Percentiles rank a stretch among this genome's conserved stretches.
Evolutionary conservation across 139 green algal genomes (phyloP).

Genomic region (Auxenochlorella pyrenoidosa): DNA sequence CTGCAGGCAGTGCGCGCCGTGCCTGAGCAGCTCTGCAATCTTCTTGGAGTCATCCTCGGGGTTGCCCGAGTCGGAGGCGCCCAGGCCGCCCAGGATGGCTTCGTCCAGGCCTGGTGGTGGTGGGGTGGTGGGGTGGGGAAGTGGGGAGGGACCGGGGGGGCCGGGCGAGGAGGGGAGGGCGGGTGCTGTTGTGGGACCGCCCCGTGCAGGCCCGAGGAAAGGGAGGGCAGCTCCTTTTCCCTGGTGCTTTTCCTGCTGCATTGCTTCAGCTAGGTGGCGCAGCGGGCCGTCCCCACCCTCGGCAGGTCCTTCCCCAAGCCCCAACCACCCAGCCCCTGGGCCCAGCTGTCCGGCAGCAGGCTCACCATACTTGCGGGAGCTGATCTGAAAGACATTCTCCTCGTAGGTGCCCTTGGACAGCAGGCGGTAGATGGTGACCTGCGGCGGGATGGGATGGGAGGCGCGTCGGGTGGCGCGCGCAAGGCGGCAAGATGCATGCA

Average conservation of each 20-base stretch:
- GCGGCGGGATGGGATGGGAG: background rate
- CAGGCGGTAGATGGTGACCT: constrained; percentile 95
- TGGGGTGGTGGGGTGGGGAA: too few relatives aligned
- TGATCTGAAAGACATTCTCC: constrained; percentile 79
- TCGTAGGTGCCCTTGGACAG: constrained; percentile 92
- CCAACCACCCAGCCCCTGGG: background rate
- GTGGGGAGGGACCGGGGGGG: too few relatives aligned
- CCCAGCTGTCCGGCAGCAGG: too few relatives aligned
- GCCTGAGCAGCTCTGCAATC: constrained; percentile 84
- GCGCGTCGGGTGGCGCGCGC: too few relatives aligned
- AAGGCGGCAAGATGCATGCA: too few relatives aligned
- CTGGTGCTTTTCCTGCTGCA: too few relatives aligned
- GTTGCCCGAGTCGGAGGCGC: constrained; percentile 48
- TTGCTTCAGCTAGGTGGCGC: too few relatives aligned
- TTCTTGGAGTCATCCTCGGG: constrained; percentile 71
- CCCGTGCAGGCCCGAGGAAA: too few relatives aligned
- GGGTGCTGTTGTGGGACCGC: too few relatives aligned
- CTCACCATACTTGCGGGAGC: constrained; percentile 75
- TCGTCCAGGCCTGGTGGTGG: constrained; percentile 84
- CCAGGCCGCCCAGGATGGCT: constrained; percentile 85
- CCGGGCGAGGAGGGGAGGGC: too few relatives aligned
- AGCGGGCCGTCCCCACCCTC: too few relatives aligned
- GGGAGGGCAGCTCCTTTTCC: too few relatives aligned
- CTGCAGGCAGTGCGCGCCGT: constrained; percentile 84
- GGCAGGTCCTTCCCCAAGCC: background rate